phyloP scores from a whole-genome alignment of 2,329 filamentous ascomycete genomes.

The Colletotrichum spaethianum region DNA sequence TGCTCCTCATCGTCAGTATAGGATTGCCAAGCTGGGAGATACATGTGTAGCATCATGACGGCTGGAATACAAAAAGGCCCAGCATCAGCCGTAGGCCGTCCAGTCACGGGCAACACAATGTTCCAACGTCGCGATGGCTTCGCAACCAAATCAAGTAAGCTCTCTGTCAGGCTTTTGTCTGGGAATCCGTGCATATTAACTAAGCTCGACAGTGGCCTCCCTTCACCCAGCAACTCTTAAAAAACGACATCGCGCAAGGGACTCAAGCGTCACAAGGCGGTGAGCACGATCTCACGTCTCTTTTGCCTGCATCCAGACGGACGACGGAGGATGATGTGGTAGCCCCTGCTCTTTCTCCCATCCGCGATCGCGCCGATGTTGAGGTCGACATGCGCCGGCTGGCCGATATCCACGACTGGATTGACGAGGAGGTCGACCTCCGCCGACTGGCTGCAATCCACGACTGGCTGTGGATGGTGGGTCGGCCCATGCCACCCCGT shows the following conservation, averaged over 20 bases:
- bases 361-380: background rate
- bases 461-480: conserved; percentile 45
- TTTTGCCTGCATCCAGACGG: background rate
- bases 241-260: background rate
- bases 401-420: conserved; percentile 9
- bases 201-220: background rate
- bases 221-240: background rate
- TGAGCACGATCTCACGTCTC: background rate
- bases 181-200: too few relatives aligned
- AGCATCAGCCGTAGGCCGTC: too few relatives aligned
- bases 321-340: background rate
- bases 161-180: too few relatives aligned
- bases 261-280: background rate
- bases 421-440: conserved; percentile 40
- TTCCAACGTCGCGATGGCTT: too few relatives aligned
- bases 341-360: background rate
- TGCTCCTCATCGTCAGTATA: too few relatives aligned
- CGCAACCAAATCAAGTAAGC: too few relatives aligned
- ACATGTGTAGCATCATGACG: too few relatives aligned
- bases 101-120: too few relatives aligned
- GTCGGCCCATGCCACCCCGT: conserved; percentile 44
- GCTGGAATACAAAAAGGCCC: too few relatives aligned
- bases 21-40: too few relatives aligned
- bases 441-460: conserved; percentile 33
- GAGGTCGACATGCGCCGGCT: background rate